These are phyloP conservation scores for Olyra latifolia DNA, from an alignment of 176 grass and related monocot genomes.

Conservation along the genomic window DNA sequence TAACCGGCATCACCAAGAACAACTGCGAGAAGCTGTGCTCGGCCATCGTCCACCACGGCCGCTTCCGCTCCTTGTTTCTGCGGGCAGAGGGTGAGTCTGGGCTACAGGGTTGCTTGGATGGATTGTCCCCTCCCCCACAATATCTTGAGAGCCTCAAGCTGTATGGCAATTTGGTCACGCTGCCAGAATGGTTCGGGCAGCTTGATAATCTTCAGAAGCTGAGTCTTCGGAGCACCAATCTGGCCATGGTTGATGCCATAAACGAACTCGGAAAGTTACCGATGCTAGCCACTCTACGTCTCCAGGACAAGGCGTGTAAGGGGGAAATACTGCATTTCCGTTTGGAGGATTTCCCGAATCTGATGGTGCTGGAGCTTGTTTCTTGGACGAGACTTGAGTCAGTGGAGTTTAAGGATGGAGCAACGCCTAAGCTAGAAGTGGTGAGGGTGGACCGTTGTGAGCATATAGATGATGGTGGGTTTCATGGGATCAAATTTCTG, in stretches of 20 bases:
- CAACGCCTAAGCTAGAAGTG: background rate
- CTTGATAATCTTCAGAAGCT: background rate
- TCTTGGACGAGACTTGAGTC: accelerated
- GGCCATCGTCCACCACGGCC: accelerated
- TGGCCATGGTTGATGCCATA: accelerated
- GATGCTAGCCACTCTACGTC: background rate
- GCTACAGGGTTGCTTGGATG: background rate
- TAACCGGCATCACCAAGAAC: background rate
- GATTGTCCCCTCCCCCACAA: background rate
- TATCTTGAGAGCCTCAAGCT: background rate
- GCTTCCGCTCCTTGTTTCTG: background rate
- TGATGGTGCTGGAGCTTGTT: background rate
- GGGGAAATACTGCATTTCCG: background rate
- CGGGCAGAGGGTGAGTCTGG: background rate
- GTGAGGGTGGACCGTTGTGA: background rate
- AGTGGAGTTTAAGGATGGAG: background rate
- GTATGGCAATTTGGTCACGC: background rate
- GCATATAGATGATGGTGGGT: accelerated
- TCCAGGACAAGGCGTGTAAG: background rate
- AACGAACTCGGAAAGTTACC: background rate
- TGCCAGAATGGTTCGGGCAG: background rate
- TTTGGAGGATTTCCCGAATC: background rate
- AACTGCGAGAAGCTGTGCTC: background rate
- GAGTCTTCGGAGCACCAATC: background rate
- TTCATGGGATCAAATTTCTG: background rate